phyloP scores from a whole-genome alignment of 2,329 filamentous ascomycete genomes.

The Talaromyces sp. region DNA sequence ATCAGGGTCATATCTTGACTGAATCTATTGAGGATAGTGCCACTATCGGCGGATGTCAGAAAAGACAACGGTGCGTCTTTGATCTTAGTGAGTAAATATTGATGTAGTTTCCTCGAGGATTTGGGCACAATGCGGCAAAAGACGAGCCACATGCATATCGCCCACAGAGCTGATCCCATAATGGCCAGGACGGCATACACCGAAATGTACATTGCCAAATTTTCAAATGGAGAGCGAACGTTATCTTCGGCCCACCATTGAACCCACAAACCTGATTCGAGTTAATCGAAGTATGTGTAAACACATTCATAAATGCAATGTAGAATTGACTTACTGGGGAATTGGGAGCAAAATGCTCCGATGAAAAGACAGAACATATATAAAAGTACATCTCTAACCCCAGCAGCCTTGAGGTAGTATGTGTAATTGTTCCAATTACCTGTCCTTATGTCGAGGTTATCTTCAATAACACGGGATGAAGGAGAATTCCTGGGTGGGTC shows the following conservation, averaged over 20 bases:
- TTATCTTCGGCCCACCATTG: slow-evolving; percentile 16
- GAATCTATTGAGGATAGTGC: slow-evolving; percentile 42
- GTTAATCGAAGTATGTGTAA: background rate
- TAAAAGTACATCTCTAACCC: slow-evolving; percentile 30
- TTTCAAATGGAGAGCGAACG: background rate
- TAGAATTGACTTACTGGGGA: slow-evolving; percentile 30
- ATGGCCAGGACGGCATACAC: slow-evolving; percentile 3
- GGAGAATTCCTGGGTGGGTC: background rate
- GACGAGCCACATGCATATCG: slow-evolving; percentile 13
- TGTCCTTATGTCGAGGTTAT: background rate
- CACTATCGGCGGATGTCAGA: slow-evolving; percentile 40
- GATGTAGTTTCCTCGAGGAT: slow-evolving; percentile 1
- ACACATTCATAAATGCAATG: background rate
- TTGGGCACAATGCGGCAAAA: slow-evolving; percentile 14
- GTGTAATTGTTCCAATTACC: slow-evolving; percentile 3
- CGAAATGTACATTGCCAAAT: slow-evolving; percentile 3
- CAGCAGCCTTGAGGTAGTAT: slow-evolving; percentile 30
- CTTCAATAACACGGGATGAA: background rate
- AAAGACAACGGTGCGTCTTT: slow-evolving; percentile 43
- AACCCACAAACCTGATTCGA: slow-evolving; percentile 10
- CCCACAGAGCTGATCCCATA: slow-evolving; percentile 8
- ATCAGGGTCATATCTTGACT: slow-evolving; percentile 44
- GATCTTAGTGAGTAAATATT: slow-evolving; percentile 52
- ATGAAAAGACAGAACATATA: slow-evolving; percentile 37
- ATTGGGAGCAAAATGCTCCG: slow-evolving; percentile 40